phyloP scores from a whole-genome alignment of 2,329 filamentous ascomycete species.

The Trichophyton equinum region DNA sequence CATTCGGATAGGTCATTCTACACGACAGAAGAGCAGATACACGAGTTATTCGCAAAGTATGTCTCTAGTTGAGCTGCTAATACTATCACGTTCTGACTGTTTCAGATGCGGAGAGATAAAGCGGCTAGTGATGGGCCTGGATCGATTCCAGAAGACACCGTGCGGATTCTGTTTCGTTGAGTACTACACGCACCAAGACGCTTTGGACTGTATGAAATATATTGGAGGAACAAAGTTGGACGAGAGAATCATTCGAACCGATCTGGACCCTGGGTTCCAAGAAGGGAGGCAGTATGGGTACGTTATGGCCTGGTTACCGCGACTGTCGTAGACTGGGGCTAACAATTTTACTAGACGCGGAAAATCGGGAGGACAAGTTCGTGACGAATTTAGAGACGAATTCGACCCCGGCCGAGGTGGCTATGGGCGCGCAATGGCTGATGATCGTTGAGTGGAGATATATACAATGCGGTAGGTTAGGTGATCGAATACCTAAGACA shows the following conservation, averaged over 20 bases:
- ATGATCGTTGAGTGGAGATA: slow-evolving; percentile 50
- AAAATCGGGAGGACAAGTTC: slow-evolving; percentile 90
- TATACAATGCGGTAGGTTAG: slow-evolving; percentile 34
- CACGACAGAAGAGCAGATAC: slow-evolving; percentile 97
- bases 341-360: slow-evolving; percentile 45
- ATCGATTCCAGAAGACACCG: slow-evolving; percentile 92
- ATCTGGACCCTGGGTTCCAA: slow-evolving; percentile 88
- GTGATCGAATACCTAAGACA: not conserved
- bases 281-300: slow-evolving; percentile 90
- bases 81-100: not conserved
- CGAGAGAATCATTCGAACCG: slow-evolving; percentile 89
- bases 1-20: slow-evolving; percentile 62
- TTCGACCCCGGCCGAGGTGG: slow-evolving; percentile 91
- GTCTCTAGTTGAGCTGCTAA: slow-evolving; percentile 8
- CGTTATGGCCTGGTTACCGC: slow-evolving; percentile 14
- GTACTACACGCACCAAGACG: slow-evolving; percentile 96
- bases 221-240: slow-evolving; percentile 96
- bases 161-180: slow-evolving; percentile 99
- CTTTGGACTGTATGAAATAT: slow-evolving; percentile 96
- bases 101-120: slow-evolving; percentile 82
- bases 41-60: slow-evolving; percentile 85
- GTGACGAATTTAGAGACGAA: slow-evolving; percentile 95
- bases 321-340: not conserved
- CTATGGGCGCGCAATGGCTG: slow-evolving; percentile 63
- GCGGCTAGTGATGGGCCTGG: slow-evolving; percentile 91